Base-by-base conservation (phyloP, 306 rosid genomes). In the Astragalus membranaceus region DNA sequence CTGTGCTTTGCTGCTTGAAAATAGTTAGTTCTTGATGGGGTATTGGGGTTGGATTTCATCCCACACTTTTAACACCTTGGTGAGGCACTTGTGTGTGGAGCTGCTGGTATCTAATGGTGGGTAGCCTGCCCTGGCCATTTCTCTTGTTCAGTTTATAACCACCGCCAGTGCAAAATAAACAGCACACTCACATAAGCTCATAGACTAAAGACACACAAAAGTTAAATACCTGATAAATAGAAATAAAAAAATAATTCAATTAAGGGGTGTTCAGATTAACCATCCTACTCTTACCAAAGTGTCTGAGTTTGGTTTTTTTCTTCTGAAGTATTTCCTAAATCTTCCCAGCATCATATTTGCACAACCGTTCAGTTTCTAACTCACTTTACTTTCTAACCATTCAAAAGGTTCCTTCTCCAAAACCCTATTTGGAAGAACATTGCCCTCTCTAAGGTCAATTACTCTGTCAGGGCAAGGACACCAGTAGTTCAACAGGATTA, bases 371-470 rank as follows among this genome's bases (percentile, higher is more conserved):
- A 47, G 61, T 60, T 60, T 72, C 39, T 48, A 42, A 49, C 67
- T 3, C 13, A 72, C 51, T 36, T 60, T 61, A 10, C 54, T 14
- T 61, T 13, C 54, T 14, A 6, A 13, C 30, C 55, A 51, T 73
- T 11, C 16, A 12, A 36, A 73, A 30, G 15, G 39, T 29, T 37
- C 60, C 52, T 35, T 53, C 32, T 37, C n/a, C 43, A 20, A 57
- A 61, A 50, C n/a, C 15, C 51, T 47, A 73, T 50, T 73, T 50
- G 32, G 70, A 73, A 5, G 55, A 62, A 12, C 48, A 64, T 42
- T 48, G 33, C 41, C 67, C 56, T 53, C 56, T 42, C 64, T 41
- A 20, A 54, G 64, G 59, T 30, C 23, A 47, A 43, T 42, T 63
- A 43, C 43, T 43, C 37, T 44, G 52, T 60, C 14, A 16, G 49